Percentiles rank a stretch among this genome's conserved stretches.
Evolutionary conservation across 768 basidiomycete genomes (phyloP).

Genomic region (Cantharellus anzutake): DNA sequence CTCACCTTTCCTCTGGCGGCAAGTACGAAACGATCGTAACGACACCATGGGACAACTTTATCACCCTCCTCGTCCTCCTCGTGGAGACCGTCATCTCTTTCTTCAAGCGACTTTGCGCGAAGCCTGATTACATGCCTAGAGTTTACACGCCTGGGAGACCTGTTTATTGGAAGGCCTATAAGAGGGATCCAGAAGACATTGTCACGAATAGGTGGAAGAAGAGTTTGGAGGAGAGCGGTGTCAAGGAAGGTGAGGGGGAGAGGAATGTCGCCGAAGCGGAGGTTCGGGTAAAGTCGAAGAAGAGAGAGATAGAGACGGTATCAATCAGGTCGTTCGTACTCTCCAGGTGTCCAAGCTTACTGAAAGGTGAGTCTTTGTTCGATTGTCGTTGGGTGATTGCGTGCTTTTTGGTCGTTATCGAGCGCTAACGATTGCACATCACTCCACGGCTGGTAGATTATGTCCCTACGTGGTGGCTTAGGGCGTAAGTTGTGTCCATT

Average conservation of each 20-base stretch:
- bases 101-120: not conserved
- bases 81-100: not conserved
- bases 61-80: not conserved
- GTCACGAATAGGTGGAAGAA: not conserved
- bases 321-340: not conserved
- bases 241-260: not conserved
- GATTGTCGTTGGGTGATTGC: constrained; percentile 6
- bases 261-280: too few relatives aligned
- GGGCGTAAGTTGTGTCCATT: constrained; percentile 11
- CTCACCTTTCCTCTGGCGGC: too few relatives aligned
- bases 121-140: not conserved
- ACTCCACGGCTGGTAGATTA: constrained; percentile 5
- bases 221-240: not conserved
- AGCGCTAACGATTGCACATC: constrained; percentile 9
- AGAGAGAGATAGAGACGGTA: not conserved
- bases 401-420: constrained; percentile 19
- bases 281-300: not conserved
- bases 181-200: not conserved
- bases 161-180: not conserved
- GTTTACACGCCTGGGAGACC: not conserved
- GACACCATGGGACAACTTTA: not conserved
- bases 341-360: not conserved
- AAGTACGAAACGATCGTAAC: not conserved
- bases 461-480: constrained; percentile 19
- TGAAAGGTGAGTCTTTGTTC: not conserved